Evolutionary conservation across 768 basidiomycete species (phyloP), one percentile per base, ranked within the genome.

Genomic region (Suillus lakei): DNA sequence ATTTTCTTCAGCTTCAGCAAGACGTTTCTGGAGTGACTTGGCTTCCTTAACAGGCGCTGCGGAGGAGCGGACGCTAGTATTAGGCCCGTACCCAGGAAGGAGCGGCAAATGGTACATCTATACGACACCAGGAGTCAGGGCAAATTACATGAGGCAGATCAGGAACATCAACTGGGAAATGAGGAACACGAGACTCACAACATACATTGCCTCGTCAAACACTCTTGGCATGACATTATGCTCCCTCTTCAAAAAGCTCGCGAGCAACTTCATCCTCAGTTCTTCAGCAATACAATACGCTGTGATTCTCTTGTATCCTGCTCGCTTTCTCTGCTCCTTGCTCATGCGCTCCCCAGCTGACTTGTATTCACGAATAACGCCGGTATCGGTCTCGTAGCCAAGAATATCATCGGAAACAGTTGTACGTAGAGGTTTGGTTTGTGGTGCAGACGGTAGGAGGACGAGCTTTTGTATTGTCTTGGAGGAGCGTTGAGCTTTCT

Each of bases 401-500:
- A 82, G 81, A 26, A 82, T 77, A 32, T 79, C 79, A 23, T 86
- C 86, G 3, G 65, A 71, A 1, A 67, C 69, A 3, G 63, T 55
- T 10, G 74, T 75, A 28, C 72, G 73, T 9, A 89, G 84, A 1
- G 93, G 91, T 64, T 87, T 88, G 0, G 94, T 93, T 75, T 98
- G 96, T 1, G 95, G 93, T 32, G 89, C 95, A 44, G 93, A 93
- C 0, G 96, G 96, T 8, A 98, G 85, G 21, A 93, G 84, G 16
- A 98, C 95, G 64, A 96, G 91, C 72, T 93, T 93, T 70, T 96
- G 94, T 1, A 90, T 91, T 0, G 92, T 95, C 79, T 98, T 98
- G 16, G 93, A 94, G 1, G 93, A 91, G 48, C 96, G 86, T 68
- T 91, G 89, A 1, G 84, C 81, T 72, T 91, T 91, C 1, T 75